Conservation (phyloP, 2,329 filamentous ascomycete species). For the Calonectria montana region DNA sequence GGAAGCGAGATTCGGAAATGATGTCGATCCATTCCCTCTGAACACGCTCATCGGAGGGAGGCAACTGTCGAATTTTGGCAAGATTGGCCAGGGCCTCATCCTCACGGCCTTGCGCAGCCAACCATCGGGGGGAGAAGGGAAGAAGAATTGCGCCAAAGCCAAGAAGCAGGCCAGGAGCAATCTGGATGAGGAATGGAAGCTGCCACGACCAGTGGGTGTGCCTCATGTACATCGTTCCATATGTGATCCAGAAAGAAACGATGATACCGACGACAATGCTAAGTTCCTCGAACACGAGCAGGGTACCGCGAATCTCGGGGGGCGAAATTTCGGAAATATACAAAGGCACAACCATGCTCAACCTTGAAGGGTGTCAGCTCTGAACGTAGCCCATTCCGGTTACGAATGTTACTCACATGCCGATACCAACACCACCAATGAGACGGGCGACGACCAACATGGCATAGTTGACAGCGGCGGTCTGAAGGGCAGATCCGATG, state of each 20-base stretch:
- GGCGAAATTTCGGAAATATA: constrained; percentile 61
- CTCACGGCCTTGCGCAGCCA: constrained; percentile 40
- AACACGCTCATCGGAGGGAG: constrained; percentile 33
- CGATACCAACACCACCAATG: constrained; percentile 57
- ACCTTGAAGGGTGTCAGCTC: background rate
- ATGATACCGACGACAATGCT: constrained; percentile 46
- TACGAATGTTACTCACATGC: constrained; percentile 40
- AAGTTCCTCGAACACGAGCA: constrained; percentile 56
- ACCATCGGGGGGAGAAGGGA: constrained; percentile 44
- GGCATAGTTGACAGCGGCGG: constrained; percentile 51
- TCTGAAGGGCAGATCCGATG: constrained; percentile 57
- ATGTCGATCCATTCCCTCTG: constrained; percentile 42
- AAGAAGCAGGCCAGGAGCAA: constrained; percentile 40
- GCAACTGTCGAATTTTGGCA: constrained; percentile 37
- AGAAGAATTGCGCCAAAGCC: constrained; percentile 39
- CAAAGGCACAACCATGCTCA: constrained; percentile 52
- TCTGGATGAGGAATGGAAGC: constrained; percentile 45
- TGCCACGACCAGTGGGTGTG: constrained; percentile 43
- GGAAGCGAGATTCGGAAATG: constrained; percentile 39
- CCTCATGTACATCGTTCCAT: constrained; percentile 42
- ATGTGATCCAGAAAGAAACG: constrained; percentile 47
- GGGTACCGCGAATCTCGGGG: constrained; percentile 58
- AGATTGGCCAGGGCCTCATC: constrained; percentile 38
- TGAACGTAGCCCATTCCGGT: background rate
- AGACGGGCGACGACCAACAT: constrained; percentile 57